Conservation (phyloP, 495 filamentous ascomycete genomes). For the Letharia lupina region DNA sequence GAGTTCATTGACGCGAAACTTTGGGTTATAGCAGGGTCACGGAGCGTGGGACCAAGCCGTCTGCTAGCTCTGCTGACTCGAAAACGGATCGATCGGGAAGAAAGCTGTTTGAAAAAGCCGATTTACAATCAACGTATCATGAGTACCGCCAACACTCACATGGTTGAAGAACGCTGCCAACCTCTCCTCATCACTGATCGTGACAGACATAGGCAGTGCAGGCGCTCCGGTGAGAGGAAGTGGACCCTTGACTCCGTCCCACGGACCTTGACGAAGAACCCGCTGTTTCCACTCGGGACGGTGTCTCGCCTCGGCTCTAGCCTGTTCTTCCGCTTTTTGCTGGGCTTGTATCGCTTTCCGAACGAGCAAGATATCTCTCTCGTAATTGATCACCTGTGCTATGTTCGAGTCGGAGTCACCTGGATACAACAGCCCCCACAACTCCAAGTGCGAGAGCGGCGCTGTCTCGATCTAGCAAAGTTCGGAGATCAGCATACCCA, state of each 20-base stretch:
- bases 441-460: not conserved
- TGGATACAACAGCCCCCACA: not conserved
- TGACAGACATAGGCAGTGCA: slow-evolving; percentile 11
- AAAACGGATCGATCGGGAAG: not conserved
- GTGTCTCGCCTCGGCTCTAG: not conserved
- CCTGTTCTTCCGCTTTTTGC: not conserved
- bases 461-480: not conserved
- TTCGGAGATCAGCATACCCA: not conserved
- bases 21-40: not conserved
- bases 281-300: not conserved
- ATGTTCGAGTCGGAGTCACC: not conserved
- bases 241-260: slow-evolving; percentile 7
- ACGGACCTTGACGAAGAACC: slow-evolving; percentile 11
- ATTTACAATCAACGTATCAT: not conserved
- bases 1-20: not conserved
- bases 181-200: slow-evolving; percentile 9
- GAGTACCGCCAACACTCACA: not conserved
- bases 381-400: slow-evolving; percentile 5
- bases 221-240: not conserved
- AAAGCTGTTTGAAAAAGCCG: not conserved
- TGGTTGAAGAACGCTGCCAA: slow-evolving; percentile 9
- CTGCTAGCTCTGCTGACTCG: not conserved
- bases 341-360: not conserved
- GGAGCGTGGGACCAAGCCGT: not conserved
- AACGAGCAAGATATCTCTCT: slow-evolving; percentile 10